Base-by-base conservation (phyloP, 441 rosid species). In the Theobroma grandiflorum region DNA sequence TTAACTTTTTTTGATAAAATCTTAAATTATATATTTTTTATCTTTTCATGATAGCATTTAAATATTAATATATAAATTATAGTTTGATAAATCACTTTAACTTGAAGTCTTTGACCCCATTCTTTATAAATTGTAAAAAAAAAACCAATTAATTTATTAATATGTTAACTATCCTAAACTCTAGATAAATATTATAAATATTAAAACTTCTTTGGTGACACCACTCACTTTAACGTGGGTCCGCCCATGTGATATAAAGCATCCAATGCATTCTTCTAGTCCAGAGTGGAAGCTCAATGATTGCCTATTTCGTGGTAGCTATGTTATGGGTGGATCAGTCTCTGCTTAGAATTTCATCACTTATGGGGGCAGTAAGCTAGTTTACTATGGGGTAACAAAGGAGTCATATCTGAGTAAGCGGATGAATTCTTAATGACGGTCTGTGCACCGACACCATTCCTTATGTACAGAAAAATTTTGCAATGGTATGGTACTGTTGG, bases 361-460 rank as follows among this genome's bases (percentile, higher is more conserved):
- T 42, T 85, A 68, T 78, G 61, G 88, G 11, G 87, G 95, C 67
- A 70, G 78, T 6, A 80, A 88, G 76, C 88, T 91, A n/a, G 81
- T 85, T 42, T 94, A 90, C 81, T 88, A 76, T 70, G 98, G 98
- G 26, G 81, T 74, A 77, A 85, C 94, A 0, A 95, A 90, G 83
- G 93, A 90, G 78, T 89, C 90, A 16, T 94, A 85, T 86, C 87
- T 26, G 79, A 82, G 82, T 79, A 79, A 86, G 77, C 89, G 79
- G 68, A 85, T 81, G 53, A 81, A 82, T 55, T 38, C 55, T 3
- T 49, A 16, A n/a, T 7, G 31, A n/a, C 38, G 31, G 20, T 2
- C 45, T 6, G 12, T 33, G 16, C 9, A 1, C 3, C 4, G 66
- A 64, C n/a, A 3, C 4, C 10, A 45, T 20, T 22, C 55, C 20